Percentiles rank a stretch among this genome's conserved stretches.
Conservation (phyloP, 306 rosid genomes). For the Phaseolus lunatus region DNA sequence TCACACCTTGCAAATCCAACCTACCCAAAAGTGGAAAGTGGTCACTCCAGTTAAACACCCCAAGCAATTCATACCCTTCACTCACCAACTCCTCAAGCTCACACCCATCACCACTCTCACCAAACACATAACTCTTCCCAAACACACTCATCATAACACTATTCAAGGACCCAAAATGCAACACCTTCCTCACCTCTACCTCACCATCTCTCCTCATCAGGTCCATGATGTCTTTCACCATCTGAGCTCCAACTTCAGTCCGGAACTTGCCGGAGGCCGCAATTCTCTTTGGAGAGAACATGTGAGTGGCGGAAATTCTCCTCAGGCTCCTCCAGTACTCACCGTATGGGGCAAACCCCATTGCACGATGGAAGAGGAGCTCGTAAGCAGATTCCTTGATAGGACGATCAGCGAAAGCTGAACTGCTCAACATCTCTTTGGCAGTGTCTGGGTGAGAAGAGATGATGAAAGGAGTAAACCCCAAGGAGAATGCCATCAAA, state of each 20-base stretch:
- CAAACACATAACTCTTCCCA: constrained; percentile 71
- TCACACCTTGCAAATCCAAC: constrained; percentile 75
- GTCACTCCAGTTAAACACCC: constrained; percentile 80
- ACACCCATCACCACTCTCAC: constrained; percentile 41
- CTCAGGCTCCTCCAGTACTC: constrained; percentile 80
- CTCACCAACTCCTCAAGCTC: constrained; percentile 68
- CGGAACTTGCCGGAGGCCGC: constrained; percentile 50
- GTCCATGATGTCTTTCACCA: constrained; percentile 50
- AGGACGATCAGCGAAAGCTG: constrained; percentile 75
- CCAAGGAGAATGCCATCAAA: constrained; percentile 74
- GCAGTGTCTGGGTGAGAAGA: constrained; percentile 66
- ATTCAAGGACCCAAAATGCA: constrained; percentile 68
- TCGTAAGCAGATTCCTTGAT: constrained; percentile 74
- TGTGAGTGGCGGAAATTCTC: constrained; percentile 65
- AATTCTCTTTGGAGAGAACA: constrained; percentile 66
- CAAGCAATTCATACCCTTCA: constrained; percentile 82
- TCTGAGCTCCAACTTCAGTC: constrained; percentile 40
- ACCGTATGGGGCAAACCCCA: constrained; percentile 79
- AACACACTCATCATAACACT: constrained; percentile 78
- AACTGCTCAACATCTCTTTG: constrained; percentile 66
- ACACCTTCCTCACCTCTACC: constrained; percentile 58
- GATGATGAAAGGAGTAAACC: constrained; percentile 69
- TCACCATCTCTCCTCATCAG: constrained; percentile 53
- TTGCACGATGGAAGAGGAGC: constrained; percentile 74
- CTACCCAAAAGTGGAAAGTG: constrained; percentile 71